A percentile compares a stretch with the other conserved stretches of the same genome.
phyloP scores from a whole-genome alignment of 495 filamentous ascomycete species.

The Aspergillus ellipticus region DNA sequence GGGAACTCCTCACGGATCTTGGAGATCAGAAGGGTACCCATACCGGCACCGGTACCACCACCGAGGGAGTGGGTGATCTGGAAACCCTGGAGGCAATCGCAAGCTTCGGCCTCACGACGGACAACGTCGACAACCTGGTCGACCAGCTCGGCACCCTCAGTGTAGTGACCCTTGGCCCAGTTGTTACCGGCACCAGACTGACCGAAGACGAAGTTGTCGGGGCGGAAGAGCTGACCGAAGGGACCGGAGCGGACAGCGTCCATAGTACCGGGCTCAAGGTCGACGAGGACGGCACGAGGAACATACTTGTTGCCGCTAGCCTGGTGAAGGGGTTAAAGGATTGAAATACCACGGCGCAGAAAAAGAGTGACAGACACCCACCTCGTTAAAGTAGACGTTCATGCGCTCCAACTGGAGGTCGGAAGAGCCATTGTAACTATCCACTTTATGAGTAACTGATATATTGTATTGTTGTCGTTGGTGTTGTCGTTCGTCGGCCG shows the following conservation, averaged over 20 bases:
- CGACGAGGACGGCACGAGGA: conserved; percentile 97
- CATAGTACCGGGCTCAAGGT: conserved; percentile 97
- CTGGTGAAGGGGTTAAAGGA: conserved; percentile 44
- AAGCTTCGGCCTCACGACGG: conserved; percentile 96
- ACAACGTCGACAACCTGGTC: conserved; percentile 98
- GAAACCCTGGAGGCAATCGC: conserved; percentile 99
- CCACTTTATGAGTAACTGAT: conserved; percentile 25
- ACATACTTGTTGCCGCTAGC: conserved; percentile 98
- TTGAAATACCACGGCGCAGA: not conserved
- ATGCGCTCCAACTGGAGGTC: conserved; percentile 99
- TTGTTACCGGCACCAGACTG: conserved; percentile 99
- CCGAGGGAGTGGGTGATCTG: conserved; percentile 99
- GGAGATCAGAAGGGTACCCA: conserved; percentile 99
- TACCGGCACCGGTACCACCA: conserved; percentile 99
- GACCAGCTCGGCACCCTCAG: conserved; percentile 98
- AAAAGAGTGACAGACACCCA: conserved; percentile 35
- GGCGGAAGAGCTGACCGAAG: conserved; percentile 99
- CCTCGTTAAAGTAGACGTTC: conserved; percentile 99
- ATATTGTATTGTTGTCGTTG: conserved; percentile 12
- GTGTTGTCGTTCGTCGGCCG: too few relatives aligned
- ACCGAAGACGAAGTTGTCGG: conserved; percentile 99
- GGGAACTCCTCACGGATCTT: conserved; percentile 99
- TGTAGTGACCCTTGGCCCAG: conserved; percentile 99
- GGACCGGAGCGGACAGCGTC: conserved; percentile 98
- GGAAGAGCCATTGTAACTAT: conserved; percentile 92